A percentile compares a stretch with the other conserved stretches of the same genome.
Evolutionary conservation across 2,329 filamentous ascomycete species (phyloP).

Genomic region (Talaromyces verruculosus): DNA sequence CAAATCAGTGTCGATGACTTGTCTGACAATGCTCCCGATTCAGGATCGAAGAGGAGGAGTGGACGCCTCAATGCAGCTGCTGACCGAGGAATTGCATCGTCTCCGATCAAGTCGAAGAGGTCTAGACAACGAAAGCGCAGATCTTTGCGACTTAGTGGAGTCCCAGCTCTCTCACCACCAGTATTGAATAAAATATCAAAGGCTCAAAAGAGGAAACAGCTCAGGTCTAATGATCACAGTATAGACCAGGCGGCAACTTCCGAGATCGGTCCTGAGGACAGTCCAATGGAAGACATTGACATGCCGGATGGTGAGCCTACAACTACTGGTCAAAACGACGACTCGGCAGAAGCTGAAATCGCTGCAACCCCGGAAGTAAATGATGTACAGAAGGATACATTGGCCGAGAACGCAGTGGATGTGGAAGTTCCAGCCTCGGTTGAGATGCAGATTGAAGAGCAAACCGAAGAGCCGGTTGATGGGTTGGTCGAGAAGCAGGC

Average conservation of each 20-base stretch:
- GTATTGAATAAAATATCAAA: background rate
- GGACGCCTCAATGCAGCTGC: background rate
- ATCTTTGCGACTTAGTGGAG: conserved; percentile 22
- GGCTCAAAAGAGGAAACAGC: conserved; percentile 8
- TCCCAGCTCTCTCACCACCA: conserved; percentile 10
- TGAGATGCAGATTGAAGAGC: background rate
- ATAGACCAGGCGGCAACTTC: background rate
- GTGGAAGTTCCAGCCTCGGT: background rate
- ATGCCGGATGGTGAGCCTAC: background rate
- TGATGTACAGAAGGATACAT: background rate
- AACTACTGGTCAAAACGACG: background rate
- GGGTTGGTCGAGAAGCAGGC: background rate
- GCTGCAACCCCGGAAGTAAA: background rate
- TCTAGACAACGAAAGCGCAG: conserved; percentile 19
- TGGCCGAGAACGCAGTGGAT: background rate
- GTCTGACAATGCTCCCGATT: background rate
- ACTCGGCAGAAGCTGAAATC: background rate
- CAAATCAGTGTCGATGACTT: conserved; percentile 13
- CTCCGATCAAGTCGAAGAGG: conserved; percentile 9
- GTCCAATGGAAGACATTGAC: background rate
- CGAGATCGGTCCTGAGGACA: background rate
- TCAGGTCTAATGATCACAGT: background rate
- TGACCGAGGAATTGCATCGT: conserved; percentile 1
- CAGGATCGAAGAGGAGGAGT: conserved; percentile 12
- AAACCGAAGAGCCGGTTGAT: background rate